Conservation (phyloP, 495 filamentous ascomycete genomes). For the Xylaria cubensis region DNA sequence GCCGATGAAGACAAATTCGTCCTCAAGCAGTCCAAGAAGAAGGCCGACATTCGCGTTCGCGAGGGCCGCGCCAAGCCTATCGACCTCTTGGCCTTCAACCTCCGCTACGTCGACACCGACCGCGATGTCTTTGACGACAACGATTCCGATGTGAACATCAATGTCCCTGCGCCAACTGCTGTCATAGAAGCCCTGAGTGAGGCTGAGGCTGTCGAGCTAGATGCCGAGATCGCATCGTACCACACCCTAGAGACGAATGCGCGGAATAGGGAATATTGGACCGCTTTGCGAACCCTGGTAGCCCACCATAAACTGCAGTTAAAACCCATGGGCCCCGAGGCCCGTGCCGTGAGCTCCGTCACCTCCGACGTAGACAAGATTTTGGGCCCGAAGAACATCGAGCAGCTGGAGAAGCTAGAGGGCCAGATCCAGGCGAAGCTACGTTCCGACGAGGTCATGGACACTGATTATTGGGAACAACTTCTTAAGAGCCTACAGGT, state of each 20-base stretch:
- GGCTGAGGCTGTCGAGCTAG: slow-evolving; percentile 75
- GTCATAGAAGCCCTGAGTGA: slow-evolving; percentile 79
- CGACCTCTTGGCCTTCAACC: slow-evolving; percentile 91
- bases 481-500: slow-evolving; percentile 82
- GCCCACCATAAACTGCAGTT: slow-evolving; percentile 74
- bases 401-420: slow-evolving; percentile 84
- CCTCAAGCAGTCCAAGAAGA: slow-evolving; percentile 96
- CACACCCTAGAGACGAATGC: slow-evolving; percentile 76
- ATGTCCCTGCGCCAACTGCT: slow-evolving; percentile 80
- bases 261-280: slow-evolving; percentile 88
- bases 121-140: slow-evolving; percentile 83
- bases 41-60: slow-evolving; percentile 94
- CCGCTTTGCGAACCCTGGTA: slow-evolving; percentile 86
- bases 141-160: slow-evolving; percentile 71
- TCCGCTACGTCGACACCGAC: slow-evolving; percentile 86
- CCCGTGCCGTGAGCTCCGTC: slow-evolving; percentile 79
- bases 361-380: slow-evolving; percentile 87
- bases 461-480: slow-evolving; percentile 97
- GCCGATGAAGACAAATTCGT: slow-evolving; percentile 96
- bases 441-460: slow-evolving; percentile 86
- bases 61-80: slow-evolving; percentile 91
- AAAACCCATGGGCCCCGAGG: slow-evolving; percentile 65
- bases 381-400: slow-evolving; percentile 82
- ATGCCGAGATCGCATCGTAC: slow-evolving; percentile 88
- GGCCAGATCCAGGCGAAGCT: slow-evolving; percentile 83